Percentiles rank a stretch among this genome's conserved stretches.
These are phyloP conservation scores for Metarhizium robertsii DNA, from an alignment of 2,329 filamentous ascomycete genomes.

Conservation along the genomic window DNA sequence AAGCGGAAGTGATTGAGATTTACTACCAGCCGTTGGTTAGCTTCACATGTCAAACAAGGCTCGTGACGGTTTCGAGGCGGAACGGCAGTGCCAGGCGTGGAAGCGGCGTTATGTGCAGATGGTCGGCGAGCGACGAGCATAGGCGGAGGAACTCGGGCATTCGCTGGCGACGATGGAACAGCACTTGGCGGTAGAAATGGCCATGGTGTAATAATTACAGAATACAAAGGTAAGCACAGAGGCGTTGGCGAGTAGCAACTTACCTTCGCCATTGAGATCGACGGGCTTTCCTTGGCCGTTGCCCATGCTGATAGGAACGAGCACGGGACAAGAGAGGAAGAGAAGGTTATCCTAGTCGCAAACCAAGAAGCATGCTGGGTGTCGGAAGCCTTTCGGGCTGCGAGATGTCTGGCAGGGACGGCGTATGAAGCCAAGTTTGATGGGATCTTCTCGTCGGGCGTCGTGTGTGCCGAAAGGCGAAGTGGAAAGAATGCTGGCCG, in stretches of 20 bases:
- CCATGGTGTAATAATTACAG: neutral
- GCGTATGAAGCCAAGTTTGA: neutral
- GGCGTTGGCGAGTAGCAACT: slow-evolving; percentile 7
- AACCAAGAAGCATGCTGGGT: slow-evolving; percentile 17
- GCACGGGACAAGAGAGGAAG: slow-evolving; percentile 14
- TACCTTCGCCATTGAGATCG: slow-evolving; percentile 88
- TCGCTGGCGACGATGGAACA: neutral
- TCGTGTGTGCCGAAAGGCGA: neutral
- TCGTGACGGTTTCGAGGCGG: neutral
- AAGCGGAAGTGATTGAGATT: slow-evolving; percentile 97
- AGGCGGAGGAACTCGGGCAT: neutral
- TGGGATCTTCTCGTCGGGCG: neutral
- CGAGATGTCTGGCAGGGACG: neutral
- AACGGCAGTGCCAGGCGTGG: neutral
- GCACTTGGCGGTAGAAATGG: neutral
- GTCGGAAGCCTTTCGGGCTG: slow-evolving; percentile 4
- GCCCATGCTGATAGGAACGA: slow-evolving; percentile 63
- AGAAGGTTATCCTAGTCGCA: slow-evolving; percentile 13
- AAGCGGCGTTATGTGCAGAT: neutral
- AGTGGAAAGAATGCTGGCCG: neutral
- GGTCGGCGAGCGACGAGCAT: neutral
- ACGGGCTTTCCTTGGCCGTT: slow-evolving; percentile 93
- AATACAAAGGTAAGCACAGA: neutral
- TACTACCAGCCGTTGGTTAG: slow-evolving; percentile 41
- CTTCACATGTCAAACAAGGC: neutral